phyloP scores from a whole-genome alignment of 2,329 filamentous ascomycete genomes.

The Colletotrichum sp. region DNA sequence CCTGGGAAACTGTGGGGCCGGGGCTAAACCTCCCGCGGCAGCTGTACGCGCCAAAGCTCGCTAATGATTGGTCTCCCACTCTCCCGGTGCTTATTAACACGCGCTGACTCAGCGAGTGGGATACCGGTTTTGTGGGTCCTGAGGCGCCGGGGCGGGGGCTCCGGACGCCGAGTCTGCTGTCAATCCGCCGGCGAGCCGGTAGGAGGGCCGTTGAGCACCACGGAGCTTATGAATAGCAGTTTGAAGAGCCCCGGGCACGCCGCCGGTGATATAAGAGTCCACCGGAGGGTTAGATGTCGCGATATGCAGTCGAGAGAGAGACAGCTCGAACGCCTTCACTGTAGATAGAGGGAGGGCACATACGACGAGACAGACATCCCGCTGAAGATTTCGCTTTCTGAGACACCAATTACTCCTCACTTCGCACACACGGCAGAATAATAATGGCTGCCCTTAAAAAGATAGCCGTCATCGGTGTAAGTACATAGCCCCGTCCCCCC shows the following conservation, averaged over 20 bases:
- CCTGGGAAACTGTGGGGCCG: not conserved
- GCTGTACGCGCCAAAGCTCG: not conserved
- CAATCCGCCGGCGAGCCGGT: not conserved
- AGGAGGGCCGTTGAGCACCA: not conserved
- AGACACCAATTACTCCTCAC: not conserved
- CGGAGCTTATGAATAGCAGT: not conserved
- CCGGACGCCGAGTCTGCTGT: not conserved
- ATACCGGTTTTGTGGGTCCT: not conserved
- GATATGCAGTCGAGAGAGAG: not conserved
- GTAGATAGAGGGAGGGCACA: not conserved
- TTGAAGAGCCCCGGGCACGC: not conserved
- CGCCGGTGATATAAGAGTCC: not conserved
- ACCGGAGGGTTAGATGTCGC: not conserved
- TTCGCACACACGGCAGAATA: not conserved
- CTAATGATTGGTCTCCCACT: not conserved
- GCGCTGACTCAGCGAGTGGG: slow-evolving; percentile 3
- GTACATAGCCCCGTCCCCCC: not conserved
- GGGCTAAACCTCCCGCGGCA: not conserved
- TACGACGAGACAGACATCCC: not conserved
- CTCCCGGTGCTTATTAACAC: not conserved
- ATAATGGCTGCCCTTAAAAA: not conserved
- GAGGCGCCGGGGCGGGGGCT: not conserved
- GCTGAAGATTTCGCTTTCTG: not conserved
- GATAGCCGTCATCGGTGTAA: not conserved
- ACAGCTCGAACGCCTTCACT: not conserved